Evolutionary conservation across 495 filamentous ascomycete species (phyloP).

Genomic region (Antarctomyces pellizariae): DNA sequence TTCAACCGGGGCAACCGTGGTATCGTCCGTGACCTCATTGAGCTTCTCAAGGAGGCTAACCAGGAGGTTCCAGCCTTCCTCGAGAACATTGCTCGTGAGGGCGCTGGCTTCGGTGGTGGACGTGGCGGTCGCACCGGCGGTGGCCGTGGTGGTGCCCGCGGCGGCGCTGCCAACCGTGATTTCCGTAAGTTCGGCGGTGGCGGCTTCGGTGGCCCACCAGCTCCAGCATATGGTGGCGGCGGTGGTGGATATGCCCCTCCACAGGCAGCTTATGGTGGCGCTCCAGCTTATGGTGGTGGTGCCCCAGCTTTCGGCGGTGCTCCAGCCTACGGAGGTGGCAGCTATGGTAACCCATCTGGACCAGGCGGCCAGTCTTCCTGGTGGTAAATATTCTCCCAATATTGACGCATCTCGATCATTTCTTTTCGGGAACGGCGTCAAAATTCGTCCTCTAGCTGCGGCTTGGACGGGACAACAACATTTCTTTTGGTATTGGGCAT

Average conservation of each 20-base stretch:
- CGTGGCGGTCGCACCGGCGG: slow-evolving; percentile 44
- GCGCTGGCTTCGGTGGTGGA: slow-evolving; percentile 52
- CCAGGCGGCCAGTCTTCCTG: slow-evolving; percentile 66
- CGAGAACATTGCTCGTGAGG: slow-evolving; percentile 89
- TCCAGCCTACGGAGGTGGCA: slow-evolving; percentile 14
- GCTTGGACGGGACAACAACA: slow-evolving; percentile 10
- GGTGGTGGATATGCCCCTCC: slow-evolving; percentile 23
- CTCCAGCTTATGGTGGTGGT: slow-evolving; percentile 11
- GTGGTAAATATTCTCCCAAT: slow-evolving; percentile 47
- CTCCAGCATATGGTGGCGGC: slow-evolving; percentile 19
- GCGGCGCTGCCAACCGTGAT: slow-evolving; percentile 54
- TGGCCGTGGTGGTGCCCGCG: slow-evolving; percentile 37
- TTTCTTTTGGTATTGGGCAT: slow-evolving; percentile 7
- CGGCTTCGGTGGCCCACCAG: slow-evolving; percentile 23
- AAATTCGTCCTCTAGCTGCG: slow-evolving; percentile 11
- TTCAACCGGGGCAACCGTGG: slow-evolving; percentile 99
- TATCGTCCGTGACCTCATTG: slow-evolving; percentile 83
- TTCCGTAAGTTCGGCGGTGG: slow-evolving; percentile 59
- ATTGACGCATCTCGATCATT: slow-evolving; percentile 14
- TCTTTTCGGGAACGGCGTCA: slow-evolving; percentile 5
- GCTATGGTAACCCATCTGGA: slow-evolving; percentile 24
- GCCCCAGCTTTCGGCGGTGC: slow-evolving; percentile 8
- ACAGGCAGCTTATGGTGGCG: slow-evolving; percentile 11
- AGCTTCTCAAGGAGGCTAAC: slow-evolving; percentile 92
- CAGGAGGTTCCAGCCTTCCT: slow-evolving; percentile 87